phyloP scores from a whole-genome alignment of 305 asterid genomes.

The Plantago coronopus region DNA sequence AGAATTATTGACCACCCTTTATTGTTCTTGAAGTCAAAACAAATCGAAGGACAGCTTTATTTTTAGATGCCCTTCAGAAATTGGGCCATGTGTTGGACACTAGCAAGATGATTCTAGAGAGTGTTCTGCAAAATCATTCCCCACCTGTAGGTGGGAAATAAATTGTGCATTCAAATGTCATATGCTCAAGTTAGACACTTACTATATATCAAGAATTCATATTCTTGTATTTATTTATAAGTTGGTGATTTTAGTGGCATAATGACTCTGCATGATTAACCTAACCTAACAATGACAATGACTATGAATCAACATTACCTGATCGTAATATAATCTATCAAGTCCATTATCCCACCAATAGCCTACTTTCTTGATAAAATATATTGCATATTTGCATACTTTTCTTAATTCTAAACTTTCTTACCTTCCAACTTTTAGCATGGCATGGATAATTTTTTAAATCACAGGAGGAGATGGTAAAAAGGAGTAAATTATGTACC shows the following conservation, averaged over 20 bases:
- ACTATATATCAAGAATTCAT: background rate
- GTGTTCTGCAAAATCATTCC: constrained; percentile 31
- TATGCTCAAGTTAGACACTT: background rate
- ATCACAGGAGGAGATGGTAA: background rate
- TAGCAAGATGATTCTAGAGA: background rate
- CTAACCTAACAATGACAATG: constrained; percentile 16
- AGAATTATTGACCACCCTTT: constrained; percentile 21
- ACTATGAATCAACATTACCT: constrained; percentile 16
- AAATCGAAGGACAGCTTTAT: constrained; percentile 4
- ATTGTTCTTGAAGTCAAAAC: background rate
- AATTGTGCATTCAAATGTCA: constrained; percentile 15
- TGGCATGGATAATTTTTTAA: background rate
- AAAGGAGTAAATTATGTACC: constrained; percentile 1
- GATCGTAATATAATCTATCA: background rate
- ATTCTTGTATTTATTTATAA: constrained; percentile 1
- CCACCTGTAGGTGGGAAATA: constrained; percentile 19
- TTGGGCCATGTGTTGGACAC: constrained; percentile 17
- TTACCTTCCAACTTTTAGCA: background rate
- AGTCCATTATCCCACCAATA: constrained; percentile 1
- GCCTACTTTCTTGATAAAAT: background rate
- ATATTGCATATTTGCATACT: constrained; percentile 10
- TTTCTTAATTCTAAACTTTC: background rate
- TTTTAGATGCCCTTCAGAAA: constrained; percentile 20
- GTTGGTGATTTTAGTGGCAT: constrained; percentile 22
- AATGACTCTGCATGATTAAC: constrained; percentile 21